A percentile compares a stretch with the other conserved stretches of the same genome.
These are phyloP conservation scores for Penicillium mononematosum DNA, from an alignment of 495 filamentous ascomycete genomes.

Conservation along the genomic window DNA sequence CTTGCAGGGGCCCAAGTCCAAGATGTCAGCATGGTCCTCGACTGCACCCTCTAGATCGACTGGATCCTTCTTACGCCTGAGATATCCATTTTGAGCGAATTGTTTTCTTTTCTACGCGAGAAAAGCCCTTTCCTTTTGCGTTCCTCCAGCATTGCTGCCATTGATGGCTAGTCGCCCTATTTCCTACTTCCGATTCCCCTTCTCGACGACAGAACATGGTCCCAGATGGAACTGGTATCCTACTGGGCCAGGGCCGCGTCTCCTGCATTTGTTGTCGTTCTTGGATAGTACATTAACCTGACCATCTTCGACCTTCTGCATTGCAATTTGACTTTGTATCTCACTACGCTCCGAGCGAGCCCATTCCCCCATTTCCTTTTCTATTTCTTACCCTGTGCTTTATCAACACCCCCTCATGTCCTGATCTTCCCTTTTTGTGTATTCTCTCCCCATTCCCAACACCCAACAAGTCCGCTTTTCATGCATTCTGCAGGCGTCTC, in stretches of 20 bases:
- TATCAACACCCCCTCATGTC: conserved; percentile 32
- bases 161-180: conserved; percentile 16
- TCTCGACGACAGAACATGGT: conserved; percentile 14
- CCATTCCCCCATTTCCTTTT: conserved; percentile 36
- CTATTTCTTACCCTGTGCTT: conserved; percentile 26
- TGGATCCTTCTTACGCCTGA: conserved; percentile 35
- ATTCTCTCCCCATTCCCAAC: conserved; percentile 30
- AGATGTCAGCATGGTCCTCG: conserved; percentile 96
- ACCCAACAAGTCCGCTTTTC: conserved; percentile 31
- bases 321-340: conserved; percentile 27
- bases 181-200: conserved; percentile 20
- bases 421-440: conserved; percentile 29
- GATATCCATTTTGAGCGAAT: conserved; percentile 36
- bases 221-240: conserved; percentile 29
- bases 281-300: conserved; percentile 8
- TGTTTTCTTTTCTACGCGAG: conserved; percentile 27
- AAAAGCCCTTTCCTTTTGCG: conserved; percentile 27
- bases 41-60: conserved; percentile 75
- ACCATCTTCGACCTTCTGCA: conserved; percentile 23
- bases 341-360: conserved; percentile 40
- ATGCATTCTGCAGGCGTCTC: conserved; percentile 52
- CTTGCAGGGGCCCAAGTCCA: conserved; percentile 80
- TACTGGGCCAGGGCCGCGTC: conserved; percentile 17
- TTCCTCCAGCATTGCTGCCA: conserved; percentile 25
- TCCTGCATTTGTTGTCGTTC: conserved; percentile 25